Evolutionary conservation across 2,329 filamentous ascomycete genomes (phyloP).

Genomic region (Clonostachys rosea): DNA sequence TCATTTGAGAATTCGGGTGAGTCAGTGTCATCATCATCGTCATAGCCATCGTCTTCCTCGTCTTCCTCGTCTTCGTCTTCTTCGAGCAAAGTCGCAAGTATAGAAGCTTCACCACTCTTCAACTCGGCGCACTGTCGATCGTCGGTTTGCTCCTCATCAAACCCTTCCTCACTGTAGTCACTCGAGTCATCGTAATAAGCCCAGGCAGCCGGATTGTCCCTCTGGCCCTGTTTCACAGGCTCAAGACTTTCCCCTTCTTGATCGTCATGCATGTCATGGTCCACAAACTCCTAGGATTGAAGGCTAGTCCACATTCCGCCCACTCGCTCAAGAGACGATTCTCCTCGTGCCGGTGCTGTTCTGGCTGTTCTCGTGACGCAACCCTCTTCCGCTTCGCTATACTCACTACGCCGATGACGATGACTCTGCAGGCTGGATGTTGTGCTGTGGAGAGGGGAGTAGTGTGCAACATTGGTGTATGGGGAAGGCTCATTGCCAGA

Average conservation of each 20-base stretch:
- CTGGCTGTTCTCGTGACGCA: no score
- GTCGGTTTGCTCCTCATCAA: no score
- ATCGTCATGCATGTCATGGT: background rate
- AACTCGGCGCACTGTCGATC: no score
- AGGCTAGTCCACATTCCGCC: background rate
- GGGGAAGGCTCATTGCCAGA: slow-evolving; percentile 22
- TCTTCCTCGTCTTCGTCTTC: no score
- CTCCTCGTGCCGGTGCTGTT: background rate
- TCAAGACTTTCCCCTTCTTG: background rate
- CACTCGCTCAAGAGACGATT: background rate
- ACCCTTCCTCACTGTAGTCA: background rate
- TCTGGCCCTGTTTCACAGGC: no score
- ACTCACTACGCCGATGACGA: slow-evolving; percentile 48
- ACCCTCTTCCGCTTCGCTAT: slow-evolving; percentile 15
- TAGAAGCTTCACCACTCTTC: no score
- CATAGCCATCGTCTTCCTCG: slow-evolving; percentile 1
- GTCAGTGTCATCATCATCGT: slow-evolving; percentile 57
- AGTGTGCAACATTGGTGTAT: slow-evolving; percentile 29
- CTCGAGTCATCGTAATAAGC: background rate
- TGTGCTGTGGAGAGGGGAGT: background rate
- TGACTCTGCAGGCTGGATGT: slow-evolving; percentile 16
- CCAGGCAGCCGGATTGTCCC: no score
- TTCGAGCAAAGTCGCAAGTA: no score
- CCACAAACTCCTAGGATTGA: background rate
- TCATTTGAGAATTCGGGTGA: slow-evolving; percentile 47